Evolutionary conservation across 1,284 basidiomycete species (phyloP), one percentile per base, ranked within the genome.

Genomic region (Boletus nobilissimus): DNA sequence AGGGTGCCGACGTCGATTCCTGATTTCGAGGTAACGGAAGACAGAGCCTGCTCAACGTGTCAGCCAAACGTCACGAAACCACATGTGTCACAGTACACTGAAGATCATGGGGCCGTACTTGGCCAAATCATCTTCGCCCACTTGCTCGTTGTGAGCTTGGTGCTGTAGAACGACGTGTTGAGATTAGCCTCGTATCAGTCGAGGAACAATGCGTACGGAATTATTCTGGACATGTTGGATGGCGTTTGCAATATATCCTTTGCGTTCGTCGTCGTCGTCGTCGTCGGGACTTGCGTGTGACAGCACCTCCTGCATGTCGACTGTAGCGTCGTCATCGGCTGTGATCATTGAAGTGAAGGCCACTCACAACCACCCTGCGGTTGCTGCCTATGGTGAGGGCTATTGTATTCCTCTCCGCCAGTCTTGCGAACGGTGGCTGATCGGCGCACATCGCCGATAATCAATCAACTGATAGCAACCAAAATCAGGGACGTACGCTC

Each of bases 341-440:
- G 32, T 16, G 69, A 57, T 57, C 62, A 38, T 68, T 40, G 26
- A 72, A 2, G 36, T n/a, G n/a, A 22, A 4, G 11, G 63, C 4
- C 63, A 85, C 87, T 80, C 76, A 90, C 87, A 83, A 22, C 86
- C 77, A 18, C 86, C 84, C 54, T 77, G 84, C 34, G 75, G 54
- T 32, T 77, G 80, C 65, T 82, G 78, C 1, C 80, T 73, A 62
- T 91, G 84, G 76, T 91, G 85, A 39, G 91, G 90, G 34, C 88
- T 84, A 79, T 93, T 94, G 82, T 89, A 91, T 81, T 93, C 90
- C 5, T 89, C 87, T 5, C 93, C 93, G 26, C 93, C 93, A 19
- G 92, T 92, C 88, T 88, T 91, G 62, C 54, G 73, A 73, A 76
- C 77, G 38, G 78, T 70, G 51, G 77, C 83, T 85, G 36, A 76